Evolutionary conservation across 768 basidiomycete species (phyloP), one percentile per base, ranked within the genome.

Genomic region (Paxillus rubicundulus): DNA sequence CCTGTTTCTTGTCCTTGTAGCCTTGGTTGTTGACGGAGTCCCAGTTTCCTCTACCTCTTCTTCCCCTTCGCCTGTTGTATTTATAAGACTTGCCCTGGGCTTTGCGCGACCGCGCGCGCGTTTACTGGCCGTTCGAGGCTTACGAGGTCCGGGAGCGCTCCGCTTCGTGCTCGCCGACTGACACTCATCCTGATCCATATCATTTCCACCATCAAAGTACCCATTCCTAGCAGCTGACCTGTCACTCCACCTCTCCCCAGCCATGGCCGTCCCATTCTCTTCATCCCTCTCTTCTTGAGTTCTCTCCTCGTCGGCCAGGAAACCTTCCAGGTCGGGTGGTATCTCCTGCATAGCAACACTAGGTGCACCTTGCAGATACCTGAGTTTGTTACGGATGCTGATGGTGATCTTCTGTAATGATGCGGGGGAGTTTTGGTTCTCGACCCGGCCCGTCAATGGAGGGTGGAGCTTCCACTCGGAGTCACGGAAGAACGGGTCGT

Each of bases 291-390:
- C 87, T 37, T 86, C 87, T 14, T 71, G 70, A 28, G 77, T 84
- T 49, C 77, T 72, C 28, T 88, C 84, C 65, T 92, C 90, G 49
- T 86, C 84, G 4, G 78, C 82, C 27, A 95, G 69, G 62, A 90
- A 78, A 1, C 82, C 87, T 56, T 85, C 86, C 14, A 99, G 72
- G 61, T 95, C 88, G 0, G 95, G 95, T 4, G 97, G 96, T 24
- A 98, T 91, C 70, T 98, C 93, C 62, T 93, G 90, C 90, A 98
- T 89, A 58, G 85, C 85, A 9, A 98, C 92, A 65, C 91, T 93
- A n/a, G 96, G 96, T 38, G 96, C 97, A 30, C 95, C 94, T 55
- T 94, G 88, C 13, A 98, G 75, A 68, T 93, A 98, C 28, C 96
- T 79, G 40, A 99, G 74, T 68, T 96, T 94, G 62, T 87, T 92